A percentile compares a stretch with the other conserved stretches of the same genome.
Conservation (phyloP, 305 asterid species). For the Solanum hybrid region DNA sequence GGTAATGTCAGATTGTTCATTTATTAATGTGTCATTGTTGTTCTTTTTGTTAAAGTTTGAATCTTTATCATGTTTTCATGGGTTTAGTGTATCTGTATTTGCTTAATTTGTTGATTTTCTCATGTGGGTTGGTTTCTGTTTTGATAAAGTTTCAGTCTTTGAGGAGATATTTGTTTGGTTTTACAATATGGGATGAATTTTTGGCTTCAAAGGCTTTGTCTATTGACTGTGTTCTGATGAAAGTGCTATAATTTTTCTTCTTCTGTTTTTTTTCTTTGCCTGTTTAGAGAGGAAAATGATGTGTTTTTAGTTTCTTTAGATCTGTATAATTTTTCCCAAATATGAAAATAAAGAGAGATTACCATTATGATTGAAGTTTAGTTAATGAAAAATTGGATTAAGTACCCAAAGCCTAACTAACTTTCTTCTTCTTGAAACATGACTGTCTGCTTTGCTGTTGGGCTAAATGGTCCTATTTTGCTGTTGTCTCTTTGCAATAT, state of each 20-base stretch:
- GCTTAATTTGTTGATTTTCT: not conserved
- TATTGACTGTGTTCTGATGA: not conserved
- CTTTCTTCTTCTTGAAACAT: not conserved
- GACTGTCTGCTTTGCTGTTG: not conserved
- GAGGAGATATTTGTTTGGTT: not conserved
- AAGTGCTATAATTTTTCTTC: not conserved
- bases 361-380: not conserved
- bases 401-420: slow-evolving; percentile 3
- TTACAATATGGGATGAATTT: slow-evolving; percentile 14
- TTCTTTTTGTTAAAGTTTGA: not conserved
- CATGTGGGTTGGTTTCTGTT: not conserved
- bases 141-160: not conserved
- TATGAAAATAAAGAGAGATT: not conserved
- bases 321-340: slow-evolving; percentile 16
- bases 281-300: not conserved
- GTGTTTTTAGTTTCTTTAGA: slow-evolving; percentile 13
- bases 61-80: not conserved
- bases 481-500: not conserved
- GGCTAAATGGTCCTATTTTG: not conserved
- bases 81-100: not conserved
- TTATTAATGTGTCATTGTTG: not conserved
- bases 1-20: not conserved
- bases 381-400: not conserved
- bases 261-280: not conserved
- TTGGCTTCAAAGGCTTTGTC: slow-evolving; percentile 1